These are phyloP conservation scores for Penstemon davidsonii DNA, from an alignment of 257 asterid species.

Conservation along the genomic window DNA sequence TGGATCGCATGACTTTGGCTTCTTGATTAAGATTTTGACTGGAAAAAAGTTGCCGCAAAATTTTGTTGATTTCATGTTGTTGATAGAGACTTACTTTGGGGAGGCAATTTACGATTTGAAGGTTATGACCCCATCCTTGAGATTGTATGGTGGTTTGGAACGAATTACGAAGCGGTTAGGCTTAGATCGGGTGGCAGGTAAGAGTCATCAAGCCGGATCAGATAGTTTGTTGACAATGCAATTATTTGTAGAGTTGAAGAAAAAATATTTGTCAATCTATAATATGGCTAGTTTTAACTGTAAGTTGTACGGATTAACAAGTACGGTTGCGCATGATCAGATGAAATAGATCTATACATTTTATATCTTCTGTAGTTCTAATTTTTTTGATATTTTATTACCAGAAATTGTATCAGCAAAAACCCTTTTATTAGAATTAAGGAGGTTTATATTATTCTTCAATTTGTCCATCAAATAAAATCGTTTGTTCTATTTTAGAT, in stretches of 20 bases:
- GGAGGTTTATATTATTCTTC: too few relatives aligned
- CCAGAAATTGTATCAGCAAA: too few relatives aligned
- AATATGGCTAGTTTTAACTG: neutral
- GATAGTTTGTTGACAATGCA: slow-evolving; percentile 23
- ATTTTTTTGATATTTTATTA: too few relatives aligned
- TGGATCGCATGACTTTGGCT: slow-evolving; percentile 31
- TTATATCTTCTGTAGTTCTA: too few relatives aligned
- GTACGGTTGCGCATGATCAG: neutral
- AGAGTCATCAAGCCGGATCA: slow-evolving; percentile 31
- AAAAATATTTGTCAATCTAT: neutral
- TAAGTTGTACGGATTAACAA: neutral
- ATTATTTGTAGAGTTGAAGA: slow-evolving; percentile 4
- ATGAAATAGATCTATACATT: too few relatives aligned
- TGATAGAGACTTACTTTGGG: slow-evolving; percentile 26
- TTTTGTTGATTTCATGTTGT: neutral
- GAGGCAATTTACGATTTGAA: slow-evolving; percentile 29
- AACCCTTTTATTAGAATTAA: too few relatives aligned
- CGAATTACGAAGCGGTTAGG: slow-evolving; percentile 8
- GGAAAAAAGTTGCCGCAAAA: slow-evolving; percentile 15
- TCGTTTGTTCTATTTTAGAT: too few relatives aligned
- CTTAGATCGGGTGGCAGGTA: slow-evolving; percentile 10
- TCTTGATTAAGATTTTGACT: slow-evolving; percentile 13
- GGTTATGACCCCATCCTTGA: neutral
- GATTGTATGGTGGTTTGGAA: slow-evolving; percentile 23
- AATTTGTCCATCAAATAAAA: too few relatives aligned